phyloP scores from a whole-genome alignment of 78 protist genomes.

The Blattamonas nauphoetae region DNA sequence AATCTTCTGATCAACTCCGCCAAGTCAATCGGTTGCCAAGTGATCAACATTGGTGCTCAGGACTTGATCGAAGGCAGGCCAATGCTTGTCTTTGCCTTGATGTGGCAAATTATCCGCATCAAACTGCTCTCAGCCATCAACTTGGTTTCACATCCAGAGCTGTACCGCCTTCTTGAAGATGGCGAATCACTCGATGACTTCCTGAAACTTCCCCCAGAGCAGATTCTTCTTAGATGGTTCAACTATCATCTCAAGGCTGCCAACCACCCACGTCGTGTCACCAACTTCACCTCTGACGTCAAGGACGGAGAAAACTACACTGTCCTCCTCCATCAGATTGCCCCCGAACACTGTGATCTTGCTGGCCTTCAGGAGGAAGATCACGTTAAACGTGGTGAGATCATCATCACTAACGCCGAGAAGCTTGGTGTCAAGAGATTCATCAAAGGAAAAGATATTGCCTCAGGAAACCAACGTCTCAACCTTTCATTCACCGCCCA shows the following conservation, averaged over 20 bases:
- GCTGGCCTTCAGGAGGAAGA: conserved; percentile 42
- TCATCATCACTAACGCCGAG: conserved; percentile 63
- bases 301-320: conserved; percentile 67
- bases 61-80: conserved; percentile 61
- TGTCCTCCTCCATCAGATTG: conserved; percentile 68
- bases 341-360: conserved; percentile 38
- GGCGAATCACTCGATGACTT: conserved; percentile 79
- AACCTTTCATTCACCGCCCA: conserved; percentile 88
- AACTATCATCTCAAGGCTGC: conserved; percentile 80
- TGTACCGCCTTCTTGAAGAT: conserved; percentile 65
- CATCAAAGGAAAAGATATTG: conserved; percentile 61
- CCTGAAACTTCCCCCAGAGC: conserved; percentile 68
- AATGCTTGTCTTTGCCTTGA: conserved; percentile 74
- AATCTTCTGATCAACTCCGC: conserved; percentile 69
- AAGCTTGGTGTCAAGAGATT: conserved; percentile 67
- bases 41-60: conserved; percentile 72
- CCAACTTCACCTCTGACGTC: conserved; percentile 71
- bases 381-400: conserved; percentile 57
- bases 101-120: conserved; percentile 88
- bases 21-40: conserved; percentile 72
- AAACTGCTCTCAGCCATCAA: conserved; percentile 66
- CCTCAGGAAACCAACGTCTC: conserved; percentile 64
- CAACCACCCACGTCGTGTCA: conserved; percentile 59
- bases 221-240: conserved; percentile 76
- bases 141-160: conserved; percentile 70